Evolutionary conservation across 1,139 yeast genomes (phyloP).

Genomic region (Geotrichum citri-aurantii): DNA sequence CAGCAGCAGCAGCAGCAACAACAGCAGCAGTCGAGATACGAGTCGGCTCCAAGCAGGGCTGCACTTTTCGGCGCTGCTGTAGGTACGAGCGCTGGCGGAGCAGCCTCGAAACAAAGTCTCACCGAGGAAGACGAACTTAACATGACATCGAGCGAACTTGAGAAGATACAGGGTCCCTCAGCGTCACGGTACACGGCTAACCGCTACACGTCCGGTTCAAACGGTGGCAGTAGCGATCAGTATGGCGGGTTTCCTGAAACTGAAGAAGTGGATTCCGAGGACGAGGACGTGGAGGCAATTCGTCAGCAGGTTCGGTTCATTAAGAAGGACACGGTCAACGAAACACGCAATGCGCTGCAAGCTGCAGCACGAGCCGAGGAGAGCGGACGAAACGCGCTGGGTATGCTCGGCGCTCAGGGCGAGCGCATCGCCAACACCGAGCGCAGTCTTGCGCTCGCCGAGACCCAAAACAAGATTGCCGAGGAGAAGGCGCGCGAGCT

Average conservation of each 20-base stretch:
- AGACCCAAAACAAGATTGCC: conserved; percentile 76
- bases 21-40: neutral
- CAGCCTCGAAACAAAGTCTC: conserved; percentile 31
- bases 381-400: conserved; percentile 82
- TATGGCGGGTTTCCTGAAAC: conserved; percentile 1
- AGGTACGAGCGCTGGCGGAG: neutral
- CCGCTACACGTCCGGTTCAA: conserved; percentile 3
- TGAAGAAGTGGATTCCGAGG: conserved; percentile 43
- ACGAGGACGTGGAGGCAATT: conserved; percentile 85
- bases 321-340: conserved; percentile 80
- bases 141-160: conserved; percentile 22
- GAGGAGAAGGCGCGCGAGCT: conserved; percentile 79
- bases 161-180: conserved; percentile 2
- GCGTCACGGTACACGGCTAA: conserved; percentile 1
- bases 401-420: conserved; percentile 88
- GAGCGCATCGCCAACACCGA: conserved; percentile 79
- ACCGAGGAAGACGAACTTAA: conserved; percentile 58
- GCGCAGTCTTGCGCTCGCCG: conserved; percentile 67
- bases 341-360: conserved; percentile 78
- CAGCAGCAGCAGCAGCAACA: conserved; percentile 1
- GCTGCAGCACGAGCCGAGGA: conserved; percentile 92
- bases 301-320: conserved; percentile 79
- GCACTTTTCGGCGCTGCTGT: conserved; percentile 19
- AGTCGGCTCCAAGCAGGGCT: conserved; percentile 13
- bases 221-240: conserved; percentile 4